Conservation (phyloP, 2,329 filamentous ascomycete genomes). For the Cladosporium cucumerinum region DNA sequence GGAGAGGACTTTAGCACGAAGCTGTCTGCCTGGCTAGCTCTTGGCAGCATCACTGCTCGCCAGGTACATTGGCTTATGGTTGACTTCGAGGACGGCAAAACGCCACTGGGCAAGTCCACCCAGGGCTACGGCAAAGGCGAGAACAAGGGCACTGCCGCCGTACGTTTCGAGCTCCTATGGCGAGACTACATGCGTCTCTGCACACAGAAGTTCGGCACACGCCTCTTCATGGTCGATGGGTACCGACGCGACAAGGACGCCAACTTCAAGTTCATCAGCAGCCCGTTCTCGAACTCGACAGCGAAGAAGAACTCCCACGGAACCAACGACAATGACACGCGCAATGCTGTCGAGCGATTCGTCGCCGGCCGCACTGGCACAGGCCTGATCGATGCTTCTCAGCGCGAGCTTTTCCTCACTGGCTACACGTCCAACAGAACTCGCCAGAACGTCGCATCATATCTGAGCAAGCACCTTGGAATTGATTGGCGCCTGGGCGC, state of each 20-base stretch:
- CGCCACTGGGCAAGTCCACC: slow-evolving; percentile 38
- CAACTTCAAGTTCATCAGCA: slow-evolving; percentile 35
- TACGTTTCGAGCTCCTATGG: slow-evolving; percentile 74
- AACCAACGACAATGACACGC: slow-evolving; percentile 41
- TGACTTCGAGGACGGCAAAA: slow-evolving; percentile 64
- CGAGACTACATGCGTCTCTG: slow-evolving; percentile 79
- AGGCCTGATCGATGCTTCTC: slow-evolving; percentile 72
- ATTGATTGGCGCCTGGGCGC: slow-evolving; percentile 80
- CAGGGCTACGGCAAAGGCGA: slow-evolving; percentile 66
- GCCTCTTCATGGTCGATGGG: slow-evolving; percentile 63
- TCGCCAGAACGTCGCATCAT: slow-evolving; percentile 72
- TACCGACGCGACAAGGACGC: slow-evolving; percentile 51
- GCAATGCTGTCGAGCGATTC: slow-evolving; percentile 53
- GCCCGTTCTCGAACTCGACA: slow-evolving; percentile 30
- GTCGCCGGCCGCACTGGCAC: slow-evolving; percentile 68
- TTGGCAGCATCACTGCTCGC: slow-evolving; percentile 69
- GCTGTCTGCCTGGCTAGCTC: slow-evolving; percentile 67
- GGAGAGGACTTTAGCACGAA: slow-evolving; percentile 73
- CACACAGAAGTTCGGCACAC: slow-evolving; percentile 63
- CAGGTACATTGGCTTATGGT: slow-evolving; percentile 67
- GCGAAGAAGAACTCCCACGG: slow-evolving; percentile 42
- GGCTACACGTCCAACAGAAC: slow-evolving; percentile 77
- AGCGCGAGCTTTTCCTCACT: slow-evolving; percentile 69
- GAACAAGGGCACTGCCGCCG: slow-evolving; percentile 65
- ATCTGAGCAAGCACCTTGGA: slow-evolving; percentile 67